Percentiles rank a stretch among this genome's conserved stretches.
These are phyloP conservation scores for Brachypodium distachyon DNA, from an alignment of 202 grass and related monocot species.

Conservation along the genomic window DNA sequence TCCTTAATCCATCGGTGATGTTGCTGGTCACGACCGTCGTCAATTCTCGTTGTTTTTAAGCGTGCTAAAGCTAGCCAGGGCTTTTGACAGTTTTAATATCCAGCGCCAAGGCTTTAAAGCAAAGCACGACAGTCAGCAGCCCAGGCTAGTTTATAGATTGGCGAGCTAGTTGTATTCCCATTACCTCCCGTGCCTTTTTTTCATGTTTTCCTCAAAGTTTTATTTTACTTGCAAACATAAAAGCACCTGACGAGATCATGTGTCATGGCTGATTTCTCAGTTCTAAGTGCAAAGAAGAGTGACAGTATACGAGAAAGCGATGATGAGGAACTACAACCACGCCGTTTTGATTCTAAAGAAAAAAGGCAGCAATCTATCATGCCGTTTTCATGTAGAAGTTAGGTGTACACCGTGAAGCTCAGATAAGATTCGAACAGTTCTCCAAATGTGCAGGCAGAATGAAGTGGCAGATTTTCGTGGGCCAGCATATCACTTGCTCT, in stretches of 20 bases:
- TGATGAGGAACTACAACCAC: no score
- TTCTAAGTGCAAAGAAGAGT: neutral
- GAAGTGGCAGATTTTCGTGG: neutral
- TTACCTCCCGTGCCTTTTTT: neutral
- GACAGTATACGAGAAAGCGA: no score
- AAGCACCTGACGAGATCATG: neutral
- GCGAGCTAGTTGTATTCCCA: neutral
- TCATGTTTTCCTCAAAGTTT: neutral
- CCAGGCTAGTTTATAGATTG: no score
- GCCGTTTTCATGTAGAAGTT: neutral
- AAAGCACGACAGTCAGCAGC: conserved; percentile 7
- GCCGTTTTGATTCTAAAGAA: no score
- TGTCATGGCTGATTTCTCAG: neutral
- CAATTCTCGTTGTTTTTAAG: conserved; percentile 9
- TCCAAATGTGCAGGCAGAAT: neutral
- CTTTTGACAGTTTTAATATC: neutral
- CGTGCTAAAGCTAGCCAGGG: neutral
- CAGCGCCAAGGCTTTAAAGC: conserved; percentile 5
- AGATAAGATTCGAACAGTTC: neutral
- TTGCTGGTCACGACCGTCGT: neutral
- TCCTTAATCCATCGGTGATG: neutral
- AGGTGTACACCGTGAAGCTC: neutral
- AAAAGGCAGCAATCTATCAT: no score
- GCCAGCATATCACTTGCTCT: neutral
- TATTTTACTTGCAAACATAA: neutral